phyloP scores from a whole-genome alignment of 495 filamentous ascomycete species.

The Penicillium argentinense region DNA sequence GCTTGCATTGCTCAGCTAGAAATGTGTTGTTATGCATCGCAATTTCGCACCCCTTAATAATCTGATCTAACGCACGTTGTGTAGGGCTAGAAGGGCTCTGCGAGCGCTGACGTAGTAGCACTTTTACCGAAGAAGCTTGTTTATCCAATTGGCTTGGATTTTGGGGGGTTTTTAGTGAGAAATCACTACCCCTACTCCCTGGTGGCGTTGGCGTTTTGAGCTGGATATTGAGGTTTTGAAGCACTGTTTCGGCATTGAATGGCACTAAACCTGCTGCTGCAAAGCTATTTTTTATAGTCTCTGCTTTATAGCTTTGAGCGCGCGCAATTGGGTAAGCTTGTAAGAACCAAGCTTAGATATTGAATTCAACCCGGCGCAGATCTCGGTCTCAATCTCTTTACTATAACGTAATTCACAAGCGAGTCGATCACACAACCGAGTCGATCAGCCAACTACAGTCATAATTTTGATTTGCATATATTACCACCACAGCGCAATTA shows the following conservation, averaged over 20 bases:
- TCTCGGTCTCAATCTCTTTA: no score
- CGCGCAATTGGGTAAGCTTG: not conserved
- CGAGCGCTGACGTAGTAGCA: not conserved
- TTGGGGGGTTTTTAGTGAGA: not conserved
- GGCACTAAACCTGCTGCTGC: slow-evolving; percentile 11
- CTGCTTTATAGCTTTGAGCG: slow-evolving; percentile 6
- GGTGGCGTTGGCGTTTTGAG: slow-evolving; percentile 3
- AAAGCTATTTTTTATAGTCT: slow-evolving; percentile 11
- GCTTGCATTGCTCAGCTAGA: no score
- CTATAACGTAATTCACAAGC: no score
- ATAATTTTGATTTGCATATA: no score
- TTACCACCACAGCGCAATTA: no score
- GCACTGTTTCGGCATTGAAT: slow-evolving; percentile 3
- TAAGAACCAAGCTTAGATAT: not conserved
- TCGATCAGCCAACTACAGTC: no score
- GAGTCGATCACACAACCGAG: no score
- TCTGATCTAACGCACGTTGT: no score
- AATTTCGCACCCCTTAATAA: no score
- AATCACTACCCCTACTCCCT: not conserved
- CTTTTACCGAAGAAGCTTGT: slow-evolving; percentile 3
- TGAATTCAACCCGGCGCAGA: not conserved
- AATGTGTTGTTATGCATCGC: no score
- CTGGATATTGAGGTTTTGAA: slow-evolving; percentile 10
- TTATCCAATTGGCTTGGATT: not conserved
- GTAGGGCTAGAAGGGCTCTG: not conserved